Evolutionary conservation across 257 asterid genomes (phyloP).

Genomic region (Solanum okadae): DNA sequence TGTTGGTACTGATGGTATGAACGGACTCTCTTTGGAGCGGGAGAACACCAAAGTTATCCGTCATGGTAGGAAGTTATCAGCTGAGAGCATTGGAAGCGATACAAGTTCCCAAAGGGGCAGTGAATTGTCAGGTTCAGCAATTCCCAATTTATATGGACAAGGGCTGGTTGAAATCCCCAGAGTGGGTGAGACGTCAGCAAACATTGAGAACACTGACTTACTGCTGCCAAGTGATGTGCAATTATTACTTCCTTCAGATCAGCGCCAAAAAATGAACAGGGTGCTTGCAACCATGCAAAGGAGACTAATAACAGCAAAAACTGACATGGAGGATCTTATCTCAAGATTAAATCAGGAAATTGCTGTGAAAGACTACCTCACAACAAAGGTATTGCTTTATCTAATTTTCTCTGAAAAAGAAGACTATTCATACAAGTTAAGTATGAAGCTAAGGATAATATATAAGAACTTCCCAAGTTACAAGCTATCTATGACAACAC

Average conservation of each 20-base stretch:
- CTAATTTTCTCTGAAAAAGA: background rate
- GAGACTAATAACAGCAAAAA: slow-evolving; percentile 68
- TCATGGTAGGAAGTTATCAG: slow-evolving; percentile 56
- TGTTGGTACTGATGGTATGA: slow-evolving; percentile 15
- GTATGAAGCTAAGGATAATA: background rate
- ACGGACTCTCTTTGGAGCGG: slow-evolving; percentile 20
- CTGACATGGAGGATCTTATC: slow-evolving; percentile 98
- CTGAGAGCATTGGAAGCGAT: slow-evolving; percentile 75
- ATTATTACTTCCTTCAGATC: slow-evolving; percentile 66
- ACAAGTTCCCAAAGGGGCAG: slow-evolving; percentile 60
- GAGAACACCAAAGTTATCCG: slow-evolving; percentile 23
- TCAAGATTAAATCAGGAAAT: slow-evolving; percentile 92
- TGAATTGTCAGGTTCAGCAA: slow-evolving; percentile 37
- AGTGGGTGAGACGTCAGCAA: slow-evolving; percentile 36
- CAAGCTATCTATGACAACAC: background rate
- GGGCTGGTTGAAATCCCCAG: slow-evolving; percentile 34
- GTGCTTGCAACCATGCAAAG: slow-evolving; percentile 64
- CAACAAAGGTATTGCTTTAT: slow-evolving; percentile 58
- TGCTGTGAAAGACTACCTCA: slow-evolving; percentile 85
- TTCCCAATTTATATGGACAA: slow-evolving; percentile 41
- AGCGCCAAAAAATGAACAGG: slow-evolving; percentile 76
- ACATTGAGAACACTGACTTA: slow-evolving; percentile 29
- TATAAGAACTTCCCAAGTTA: background rate
- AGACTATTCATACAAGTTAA: background rate
- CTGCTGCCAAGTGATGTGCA: slow-evolving; percentile 59